phyloP scores from a whole-genome alignment of 2,329 filamentous ascomycete genomes.

The Albophoma yamanashiensis region DNA sequence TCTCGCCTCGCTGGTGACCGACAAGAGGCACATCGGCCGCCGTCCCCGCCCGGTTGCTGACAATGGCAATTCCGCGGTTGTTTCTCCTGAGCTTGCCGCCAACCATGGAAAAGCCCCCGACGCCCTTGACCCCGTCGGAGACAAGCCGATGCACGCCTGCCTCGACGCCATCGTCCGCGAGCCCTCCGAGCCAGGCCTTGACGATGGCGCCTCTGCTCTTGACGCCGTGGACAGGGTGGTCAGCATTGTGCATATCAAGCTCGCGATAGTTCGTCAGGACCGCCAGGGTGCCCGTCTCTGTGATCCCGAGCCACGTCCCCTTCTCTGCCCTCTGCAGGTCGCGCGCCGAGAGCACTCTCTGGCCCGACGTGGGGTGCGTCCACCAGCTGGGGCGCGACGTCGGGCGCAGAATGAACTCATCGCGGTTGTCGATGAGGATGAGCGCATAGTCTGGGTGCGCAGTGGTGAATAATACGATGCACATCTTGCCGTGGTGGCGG shows the following conservation, averaged over 20 bases:
- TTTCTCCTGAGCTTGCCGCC: slow-evolving; percentile 46
- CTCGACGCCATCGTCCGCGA: slow-evolving; percentile 33
- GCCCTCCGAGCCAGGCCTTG: slow-evolving; percentile 47
- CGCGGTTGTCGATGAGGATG: slow-evolving; percentile 68
- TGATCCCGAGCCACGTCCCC: slow-evolving; percentile 58
- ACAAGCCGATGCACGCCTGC: slow-evolving; percentile 43
- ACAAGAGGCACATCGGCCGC: slow-evolving; percentile 48
- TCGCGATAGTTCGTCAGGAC: slow-evolving; percentile 60
- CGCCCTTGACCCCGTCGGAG: slow-evolving; percentile 43
- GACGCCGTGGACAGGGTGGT: slow-evolving; percentile 40
- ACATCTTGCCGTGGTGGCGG: slow-evolving; percentile 39
- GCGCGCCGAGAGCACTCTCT: slow-evolving; percentile 44
- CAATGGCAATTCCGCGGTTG: slow-evolving; percentile 44
- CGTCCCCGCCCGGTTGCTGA: slow-evolving; percentile 48
- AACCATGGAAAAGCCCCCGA: slow-evolving; percentile 58
- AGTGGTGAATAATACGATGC: slow-evolving; percentile 67
- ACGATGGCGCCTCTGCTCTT: slow-evolving; percentile 55
- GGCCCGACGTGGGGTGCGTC: slow-evolving; percentile 31
- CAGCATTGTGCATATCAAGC: slow-evolving; percentile 33
- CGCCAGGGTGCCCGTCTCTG: slow-evolving; percentile 46
- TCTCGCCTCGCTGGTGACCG: slow-evolving; percentile 36
- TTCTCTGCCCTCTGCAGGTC: slow-evolving; percentile 51
- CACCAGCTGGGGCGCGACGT: slow-evolving; percentile 57
- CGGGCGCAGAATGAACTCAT: slow-evolving; percentile 58
- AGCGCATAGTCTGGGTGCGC: slow-evolving; percentile 65